Evolutionary conservation across 139 green algal genomes (phyloP).

Genomic region (Chara braunii): DNA sequence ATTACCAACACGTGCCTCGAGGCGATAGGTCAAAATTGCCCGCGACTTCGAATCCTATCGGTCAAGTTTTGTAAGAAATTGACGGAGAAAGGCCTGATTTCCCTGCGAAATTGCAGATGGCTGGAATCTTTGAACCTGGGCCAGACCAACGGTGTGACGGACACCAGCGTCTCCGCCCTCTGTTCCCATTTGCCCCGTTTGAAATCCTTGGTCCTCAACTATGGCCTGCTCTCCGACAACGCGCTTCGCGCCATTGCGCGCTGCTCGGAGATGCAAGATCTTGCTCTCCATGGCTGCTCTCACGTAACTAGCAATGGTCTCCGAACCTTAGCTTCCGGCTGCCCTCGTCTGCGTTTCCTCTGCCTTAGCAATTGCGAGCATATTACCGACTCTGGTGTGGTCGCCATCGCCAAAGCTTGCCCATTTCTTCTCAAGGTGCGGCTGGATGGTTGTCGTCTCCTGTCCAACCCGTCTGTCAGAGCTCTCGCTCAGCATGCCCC

Average conservation of each 20-base stretch:
- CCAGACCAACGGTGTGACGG: conserved; percentile 1
- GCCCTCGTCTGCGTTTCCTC: conserved; percentile 1
- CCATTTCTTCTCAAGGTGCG: conserved; percentile 26
- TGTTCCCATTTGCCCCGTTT: not conserved
- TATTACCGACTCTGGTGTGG: conserved; percentile 23
- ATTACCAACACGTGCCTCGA: conserved; percentile 23
- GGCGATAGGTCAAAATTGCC: conserved; percentile 2
- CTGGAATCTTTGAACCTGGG: conserved; percentile 18
- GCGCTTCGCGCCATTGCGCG: conserved; percentile 1
- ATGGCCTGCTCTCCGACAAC: conserved; percentile 19
- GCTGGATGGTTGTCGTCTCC: conserved; percentile 21
- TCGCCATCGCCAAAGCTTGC: conserved; percentile 18
- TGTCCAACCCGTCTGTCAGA: conserved; percentile 24
- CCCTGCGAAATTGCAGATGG: not conserved
- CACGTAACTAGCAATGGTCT: conserved; percentile 23
- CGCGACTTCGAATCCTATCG: conserved; percentile 9
- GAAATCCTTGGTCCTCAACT: conserved; percentile 28
- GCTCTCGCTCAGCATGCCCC: conserved; percentile 6
- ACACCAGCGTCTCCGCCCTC: not conserved
- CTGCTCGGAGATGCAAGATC: conserved; percentile 16
- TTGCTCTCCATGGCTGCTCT: conserved; percentile 27
- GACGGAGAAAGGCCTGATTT: conserved; percentile 12
- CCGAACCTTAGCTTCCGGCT: not conserved
- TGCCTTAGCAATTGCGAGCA: conserved; percentile 26
- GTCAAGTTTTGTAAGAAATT: conserved; percentile 29